phyloP scores from a whole-genome alignment of 1,139 yeast genomes.

The Debaryomyces sp. region DNA sequence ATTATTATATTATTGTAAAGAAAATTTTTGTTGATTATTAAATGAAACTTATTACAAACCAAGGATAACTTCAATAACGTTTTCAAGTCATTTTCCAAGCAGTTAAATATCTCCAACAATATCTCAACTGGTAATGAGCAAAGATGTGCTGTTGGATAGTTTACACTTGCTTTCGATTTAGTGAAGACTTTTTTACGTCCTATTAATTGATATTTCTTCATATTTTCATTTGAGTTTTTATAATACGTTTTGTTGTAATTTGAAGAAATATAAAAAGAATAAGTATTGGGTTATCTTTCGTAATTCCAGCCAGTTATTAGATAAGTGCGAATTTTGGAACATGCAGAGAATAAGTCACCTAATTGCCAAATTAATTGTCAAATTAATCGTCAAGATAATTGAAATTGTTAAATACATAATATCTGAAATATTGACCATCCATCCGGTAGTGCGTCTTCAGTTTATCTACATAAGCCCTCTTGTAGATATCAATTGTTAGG shows the following conservation, averaged over 20 bases:
- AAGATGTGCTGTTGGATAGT: slow-evolving; percentile 33
- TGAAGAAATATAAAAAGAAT: neutral
- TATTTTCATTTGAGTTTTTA: slow-evolving; percentile 6
- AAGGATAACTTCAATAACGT: slow-evolving; percentile 33
- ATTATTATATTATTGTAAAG: slow-evolving; percentile 38
- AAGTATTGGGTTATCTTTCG: neutral
- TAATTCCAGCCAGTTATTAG: neutral
- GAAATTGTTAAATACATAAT: neutral
- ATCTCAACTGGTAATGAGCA: slow-evolving; percentile 49
- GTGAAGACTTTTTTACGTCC: slow-evolving; percentile 34
- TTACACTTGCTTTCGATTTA: slow-evolving; percentile 10
- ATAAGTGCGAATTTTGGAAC: neutral
- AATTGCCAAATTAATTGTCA: neutral
- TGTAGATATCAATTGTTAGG: neutral
- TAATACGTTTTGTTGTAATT: neutral
- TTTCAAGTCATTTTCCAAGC: slow-evolving; percentile 19
- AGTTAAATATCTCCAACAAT: slow-evolving; percentile 33
- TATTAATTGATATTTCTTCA: slow-evolving; percentile 40
- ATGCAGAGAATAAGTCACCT: neutral
- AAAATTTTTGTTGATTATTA: slow-evolving; percentile 37
- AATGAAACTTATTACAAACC: slow-evolving; percentile 39
- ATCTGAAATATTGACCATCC: neutral
- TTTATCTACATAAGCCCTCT: neutral
- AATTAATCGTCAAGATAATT: too few relatives aligned
- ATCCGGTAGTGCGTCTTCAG: neutral